These are phyloP conservation scores for Boletellus dicymbophilus DNA, from an alignment of 1,284 basidiomycete species.

Conservation along the genomic window DNA sequence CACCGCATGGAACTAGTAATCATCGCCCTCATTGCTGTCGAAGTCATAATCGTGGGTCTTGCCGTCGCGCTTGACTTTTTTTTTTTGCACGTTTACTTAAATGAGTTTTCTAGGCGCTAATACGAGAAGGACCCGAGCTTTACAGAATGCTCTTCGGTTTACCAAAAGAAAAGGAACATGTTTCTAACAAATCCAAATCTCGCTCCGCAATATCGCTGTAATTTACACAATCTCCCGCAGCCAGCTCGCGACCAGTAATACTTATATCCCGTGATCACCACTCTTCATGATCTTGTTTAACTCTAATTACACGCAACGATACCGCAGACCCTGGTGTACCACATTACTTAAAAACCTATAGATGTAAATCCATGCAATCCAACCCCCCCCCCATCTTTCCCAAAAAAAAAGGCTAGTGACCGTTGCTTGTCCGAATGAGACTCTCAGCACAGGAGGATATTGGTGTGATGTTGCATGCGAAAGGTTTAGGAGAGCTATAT, in stretches of 20 bases:
- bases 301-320: conserved; percentile 7
- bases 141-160: conserved; percentile 29
- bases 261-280: no score
- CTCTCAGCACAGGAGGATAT: conserved; percentile 16
- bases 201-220: background rate
- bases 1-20: conserved; percentile 93
- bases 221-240: conserved; percentile 2
- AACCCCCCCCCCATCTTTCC: background rate
- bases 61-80: background rate
- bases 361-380: background rate
- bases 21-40: conserved; percentile 87
- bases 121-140: conserved; percentile 34
- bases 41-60: conserved; percentile 79
- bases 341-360: background rate
- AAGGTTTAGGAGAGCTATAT: conserved; percentile 25
- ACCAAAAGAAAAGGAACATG: conserved; percentile 11
- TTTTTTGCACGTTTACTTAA: no score
- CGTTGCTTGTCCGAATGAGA: conserved; percentile 14
- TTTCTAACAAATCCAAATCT: conserved; percentile 4
- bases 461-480: conserved; percentile 21
- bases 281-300: conserved; percentile 3
- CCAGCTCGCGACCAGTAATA: no score
- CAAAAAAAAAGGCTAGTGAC: background rate
- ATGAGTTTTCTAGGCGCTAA: conserved; percentile 39
- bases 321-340: background rate